Percentiles rank a stretch among this genome's conserved stretches.
phyloP scores from a whole-genome alignment of 306 rosid species.

The Quercus gilva region DNA sequence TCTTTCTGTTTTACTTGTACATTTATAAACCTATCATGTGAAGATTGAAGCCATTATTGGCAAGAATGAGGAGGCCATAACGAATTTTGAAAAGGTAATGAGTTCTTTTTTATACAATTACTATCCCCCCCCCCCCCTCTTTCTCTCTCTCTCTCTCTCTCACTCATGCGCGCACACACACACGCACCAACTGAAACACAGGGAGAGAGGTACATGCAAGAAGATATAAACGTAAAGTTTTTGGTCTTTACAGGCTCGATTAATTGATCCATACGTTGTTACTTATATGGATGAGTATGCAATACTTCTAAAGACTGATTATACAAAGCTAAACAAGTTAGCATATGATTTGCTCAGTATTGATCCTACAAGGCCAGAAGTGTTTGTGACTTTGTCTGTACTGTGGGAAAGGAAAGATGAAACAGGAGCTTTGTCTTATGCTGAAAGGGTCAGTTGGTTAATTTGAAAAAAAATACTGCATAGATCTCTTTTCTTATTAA shows the following conservation, averaged over 20 bases:
- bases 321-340: conserved; percentile 79
- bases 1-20: neutral
- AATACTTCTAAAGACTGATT: conserved; percentile 86
- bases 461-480: conserved; percentile 14
- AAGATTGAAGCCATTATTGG: conserved; percentile 97
- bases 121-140: too few species aligned
- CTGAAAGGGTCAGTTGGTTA: conserved; percentile 71
- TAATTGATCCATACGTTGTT: conserved; percentile 78
- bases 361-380: conserved; percentile 96
- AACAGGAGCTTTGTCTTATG: conserved; percentile 88
- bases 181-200: neutral
- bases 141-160: neutral
- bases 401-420: conserved; percentile 95
- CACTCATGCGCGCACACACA: neutral
- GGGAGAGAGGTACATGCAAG: neutral
- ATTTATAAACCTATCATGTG: conserved; percentile 22
- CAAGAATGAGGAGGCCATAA: conserved; percentile 91
- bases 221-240: conserved; percentile 15
- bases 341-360: conserved; percentile 84
- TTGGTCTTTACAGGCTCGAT: conserved; percentile 70
- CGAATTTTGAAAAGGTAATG: conserved; percentile 90
- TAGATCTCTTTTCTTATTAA: conserved; percentile 23
- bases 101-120: neutral
- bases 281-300: conserved; percentile 99
- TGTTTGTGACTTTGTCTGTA: conserved; percentile 88